These are phyloP conservation scores for Leccinum arenicola DNA, from an alignment of 768 basidiomycete species.

Conservation along the genomic window DNA sequence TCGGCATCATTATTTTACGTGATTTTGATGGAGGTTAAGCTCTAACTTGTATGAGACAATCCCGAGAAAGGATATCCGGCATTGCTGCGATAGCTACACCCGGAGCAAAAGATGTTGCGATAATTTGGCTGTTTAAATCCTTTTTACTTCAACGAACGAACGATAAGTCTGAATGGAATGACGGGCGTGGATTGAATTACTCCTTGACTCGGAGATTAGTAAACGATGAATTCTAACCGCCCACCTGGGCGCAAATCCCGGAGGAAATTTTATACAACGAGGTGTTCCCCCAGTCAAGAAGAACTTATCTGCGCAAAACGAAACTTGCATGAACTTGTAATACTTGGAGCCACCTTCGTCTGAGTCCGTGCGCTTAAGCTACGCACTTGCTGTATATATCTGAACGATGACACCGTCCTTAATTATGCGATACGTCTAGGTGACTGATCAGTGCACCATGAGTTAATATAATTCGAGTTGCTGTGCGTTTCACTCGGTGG, in stretches of 20 bases:
- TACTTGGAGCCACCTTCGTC: conserved; percentile 5
- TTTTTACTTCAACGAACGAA: conserved; percentile 14
- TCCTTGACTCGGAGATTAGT: neutral
- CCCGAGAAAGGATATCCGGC: conserved; percentile 12
- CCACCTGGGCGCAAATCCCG: neutral
- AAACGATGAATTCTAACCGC: neutral
- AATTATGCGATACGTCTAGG: conserved; percentile 17
- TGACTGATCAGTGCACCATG: conserved; percentile 8
- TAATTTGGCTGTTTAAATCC: conserved; percentile 8
- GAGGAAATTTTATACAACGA: conserved; percentile 10
- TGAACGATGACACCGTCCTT: conserved; percentile 18
- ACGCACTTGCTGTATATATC: conserved; percentile 12
- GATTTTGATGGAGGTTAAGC: conserved; percentile 6
- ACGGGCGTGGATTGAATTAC: conserved; percentile 5
- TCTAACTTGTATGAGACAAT: conserved; percentile 8
- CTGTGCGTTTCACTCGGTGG: conserved; percentile 16
- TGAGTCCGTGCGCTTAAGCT: conserved; percentile 21
- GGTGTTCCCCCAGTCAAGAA: conserved; percentile 12
- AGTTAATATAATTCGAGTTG: conserved; percentile 11
- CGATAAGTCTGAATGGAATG: neutral
- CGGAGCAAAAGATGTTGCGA: conserved; percentile 9
- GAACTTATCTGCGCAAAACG: neutral
- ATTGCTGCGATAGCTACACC: conserved; percentile 6
- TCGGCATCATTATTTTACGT: conserved; percentile 16
- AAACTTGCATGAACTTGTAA: neutral